Conservation (phyloP, 139 green algal genomes). For the Picochlorum sp. region DNA sequence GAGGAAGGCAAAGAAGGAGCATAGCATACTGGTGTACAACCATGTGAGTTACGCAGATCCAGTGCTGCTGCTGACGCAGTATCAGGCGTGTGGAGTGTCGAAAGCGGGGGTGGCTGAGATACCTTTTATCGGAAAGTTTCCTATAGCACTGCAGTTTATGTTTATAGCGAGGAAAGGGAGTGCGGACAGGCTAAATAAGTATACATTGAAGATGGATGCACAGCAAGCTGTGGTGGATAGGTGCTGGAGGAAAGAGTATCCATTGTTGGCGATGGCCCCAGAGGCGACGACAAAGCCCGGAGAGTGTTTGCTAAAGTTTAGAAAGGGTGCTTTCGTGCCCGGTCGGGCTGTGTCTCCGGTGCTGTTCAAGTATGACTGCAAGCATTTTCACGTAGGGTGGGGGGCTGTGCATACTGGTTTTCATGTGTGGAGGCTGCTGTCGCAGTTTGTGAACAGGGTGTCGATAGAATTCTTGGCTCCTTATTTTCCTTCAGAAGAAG, state of each 20-base stretch:
- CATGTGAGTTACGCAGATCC: neutral
- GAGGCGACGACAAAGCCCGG: slow-evolving; percentile 38
- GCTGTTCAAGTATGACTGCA: slow-evolving; percentile 27
- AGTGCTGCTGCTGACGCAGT: neutral
- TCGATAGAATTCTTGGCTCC: slow-evolving; percentile 15
- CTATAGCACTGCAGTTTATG: slow-evolving; percentile 32
- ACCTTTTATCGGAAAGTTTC: slow-evolving; percentile 30
- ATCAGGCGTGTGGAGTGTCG: slow-evolving; percentile 8
- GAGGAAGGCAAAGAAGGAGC: neutral
- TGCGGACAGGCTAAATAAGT: slow-evolving; percentile 14
- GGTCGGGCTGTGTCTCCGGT: slow-evolving; percentile 32
- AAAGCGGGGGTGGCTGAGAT: slow-evolving; percentile 27
- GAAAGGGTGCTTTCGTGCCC: slow-evolving; percentile 26
- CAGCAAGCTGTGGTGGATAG: slow-evolving; percentile 14
- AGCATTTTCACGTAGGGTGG: slow-evolving; percentile 29
- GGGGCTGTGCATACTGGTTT: slow-evolving; percentile 18
- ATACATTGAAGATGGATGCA: slow-evolving; percentile 8
- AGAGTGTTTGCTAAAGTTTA: slow-evolving; percentile 35
- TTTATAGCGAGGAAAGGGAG: slow-evolving; percentile 28
- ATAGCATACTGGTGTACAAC: neutral
- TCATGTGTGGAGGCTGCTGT: slow-evolving; percentile 27
- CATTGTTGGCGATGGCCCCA: slow-evolving; percentile 28
- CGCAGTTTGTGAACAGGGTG: slow-evolving; percentile 7
- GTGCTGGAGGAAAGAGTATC: slow-evolving; percentile 7
- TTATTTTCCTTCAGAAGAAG: slow-evolving; percentile 17